Evolutionary conservation across 352 stramenopile genomes (phyloP).

Genomic region (Saprolegnia parasitica): DNA sequence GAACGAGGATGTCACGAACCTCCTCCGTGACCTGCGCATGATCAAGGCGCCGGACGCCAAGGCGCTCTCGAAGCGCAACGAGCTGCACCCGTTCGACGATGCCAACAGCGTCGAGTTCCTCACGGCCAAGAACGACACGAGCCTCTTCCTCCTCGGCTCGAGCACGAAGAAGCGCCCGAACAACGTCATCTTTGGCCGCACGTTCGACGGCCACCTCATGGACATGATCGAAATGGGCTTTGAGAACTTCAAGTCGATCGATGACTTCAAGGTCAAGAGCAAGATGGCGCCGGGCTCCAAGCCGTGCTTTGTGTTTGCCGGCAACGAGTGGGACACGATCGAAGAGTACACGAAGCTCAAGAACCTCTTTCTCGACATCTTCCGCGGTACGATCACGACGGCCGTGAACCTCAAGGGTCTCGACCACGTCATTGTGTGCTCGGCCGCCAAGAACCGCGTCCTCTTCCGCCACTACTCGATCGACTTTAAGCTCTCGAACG

Average conservation of each 20-base stretch:
- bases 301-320: slow-evolving; percentile 93
- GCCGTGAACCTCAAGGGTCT: slow-evolving; percentile 94
- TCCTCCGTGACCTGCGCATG: slow-evolving; percentile 81
- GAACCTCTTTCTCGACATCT: slow-evolving; percentile 95
- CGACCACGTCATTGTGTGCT: slow-evolving; percentile 97
- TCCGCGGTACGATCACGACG: slow-evolving; percentile 94
- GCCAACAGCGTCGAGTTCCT: slow-evolving; percentile 91
- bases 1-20: slow-evolving; percentile 70
- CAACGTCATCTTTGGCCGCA: slow-evolving; percentile 97
- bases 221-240: slow-evolving; percentile 98
- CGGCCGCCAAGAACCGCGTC: slow-evolving; percentile 86
- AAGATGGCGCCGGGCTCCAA: slow-evolving; percentile 93
- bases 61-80: slow-evolving; percentile 91
- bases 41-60: slow-evolving; percentile 84
- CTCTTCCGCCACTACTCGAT: slow-evolving; percentile 97
- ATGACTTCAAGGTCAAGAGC: slow-evolving; percentile 90
- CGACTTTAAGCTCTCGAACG: slow-evolving; percentile 89
- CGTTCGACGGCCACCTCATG: slow-evolving; percentile 96
- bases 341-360: slow-evolving; percentile 90
- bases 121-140: slow-evolving; percentile 97
- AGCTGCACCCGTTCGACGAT: slow-evolving; percentile 93
- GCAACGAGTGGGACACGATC: slow-evolving; percentile 92
- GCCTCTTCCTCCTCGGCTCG: slow-evolving; percentile 93
- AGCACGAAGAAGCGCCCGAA: slow-evolving; percentile 99
- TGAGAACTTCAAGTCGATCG: slow-evolving; percentile 92